Evolutionary conservation across 805 yeast species (phyloP).

Genomic region (Ascoidea rubescens): DNA sequence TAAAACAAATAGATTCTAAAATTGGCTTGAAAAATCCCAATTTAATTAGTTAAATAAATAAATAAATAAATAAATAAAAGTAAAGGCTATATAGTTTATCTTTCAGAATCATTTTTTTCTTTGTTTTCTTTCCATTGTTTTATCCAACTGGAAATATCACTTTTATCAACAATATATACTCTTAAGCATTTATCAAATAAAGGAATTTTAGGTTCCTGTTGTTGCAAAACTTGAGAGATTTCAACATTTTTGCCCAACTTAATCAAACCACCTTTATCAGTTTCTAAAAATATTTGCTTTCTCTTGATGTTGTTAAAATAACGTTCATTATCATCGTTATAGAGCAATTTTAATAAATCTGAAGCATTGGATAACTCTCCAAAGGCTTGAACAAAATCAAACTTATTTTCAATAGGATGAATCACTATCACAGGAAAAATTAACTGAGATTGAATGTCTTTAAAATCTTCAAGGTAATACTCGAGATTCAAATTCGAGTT

Average conservation of each 20-base stretch:
- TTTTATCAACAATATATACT: slow-evolving; percentile 68
- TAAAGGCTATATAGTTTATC: too few species aligned
- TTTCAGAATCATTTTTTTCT: slow-evolving; percentile 13
- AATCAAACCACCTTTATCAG: slow-evolving; percentile 69
- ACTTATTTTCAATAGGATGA: slow-evolving; percentile 75
- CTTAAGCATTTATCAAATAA: slow-evolving; percentile 62
- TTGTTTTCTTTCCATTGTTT: slow-evolving; percentile 46
- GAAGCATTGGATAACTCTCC: slow-evolving; percentile 58
- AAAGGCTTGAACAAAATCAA: slow-evolving; percentile 65
- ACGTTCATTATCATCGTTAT: slow-evolving; percentile 43
- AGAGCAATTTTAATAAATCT: slow-evolving; percentile 46
- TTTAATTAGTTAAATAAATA: too few species aligned
- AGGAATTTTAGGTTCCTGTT: slow-evolving; percentile 53
- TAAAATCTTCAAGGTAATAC: slow-evolving; percentile 44
- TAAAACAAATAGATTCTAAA: too few species aligned
- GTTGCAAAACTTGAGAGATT: slow-evolving; percentile 48
- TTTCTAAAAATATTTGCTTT: slow-evolving; percentile 70
- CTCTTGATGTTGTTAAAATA: slow-evolving; percentile 33
- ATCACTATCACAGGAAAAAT: slow-evolving; percentile 70
- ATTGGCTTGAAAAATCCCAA: too few species aligned
- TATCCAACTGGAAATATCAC: slow-evolving; percentile 52
- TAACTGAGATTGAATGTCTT: slow-evolving; percentile 63
- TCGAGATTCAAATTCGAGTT: slow-evolving; percentile 24
- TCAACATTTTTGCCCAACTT: slow-evolving; percentile 71
- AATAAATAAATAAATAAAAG: too few species aligned